Percentiles rank a stretch among this genome's conserved stretches.
These are phyloP conservation scores for Claviceps paspali DNA, from an alignment of 2,329 filamentous ascomycete species.

Conservation along the genomic window DNA sequence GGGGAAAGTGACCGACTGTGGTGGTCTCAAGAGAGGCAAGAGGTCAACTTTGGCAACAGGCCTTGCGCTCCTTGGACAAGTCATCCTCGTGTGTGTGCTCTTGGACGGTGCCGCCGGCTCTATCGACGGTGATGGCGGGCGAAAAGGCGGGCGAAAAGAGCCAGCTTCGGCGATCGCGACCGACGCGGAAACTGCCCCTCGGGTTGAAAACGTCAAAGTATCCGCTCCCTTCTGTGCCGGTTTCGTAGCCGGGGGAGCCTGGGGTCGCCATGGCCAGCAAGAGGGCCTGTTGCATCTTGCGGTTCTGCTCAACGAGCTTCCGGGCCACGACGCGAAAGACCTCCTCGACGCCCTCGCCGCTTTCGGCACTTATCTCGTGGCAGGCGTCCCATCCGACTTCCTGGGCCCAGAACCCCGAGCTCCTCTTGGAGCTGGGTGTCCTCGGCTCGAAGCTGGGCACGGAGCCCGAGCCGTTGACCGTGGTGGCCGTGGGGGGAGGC, in stretches of 20 bases:
- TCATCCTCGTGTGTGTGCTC: conserved; percentile 9
- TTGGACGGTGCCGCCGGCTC: conserved; percentile 19
- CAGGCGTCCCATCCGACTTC: conserved; percentile 94
- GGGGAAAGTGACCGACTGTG: too few relatives aligned
- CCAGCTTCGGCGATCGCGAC: conserved; percentile 43
- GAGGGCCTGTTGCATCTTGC: conserved; percentile 45
- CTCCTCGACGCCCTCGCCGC: conserved; percentile 89
- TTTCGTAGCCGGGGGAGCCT: conserved; percentile 30
- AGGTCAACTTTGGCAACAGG: conserved; percentile 17
- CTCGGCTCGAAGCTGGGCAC: conserved; percentile 30
- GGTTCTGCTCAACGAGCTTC: conserved; percentile 49
- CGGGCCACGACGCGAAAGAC: conserved; percentile 63
- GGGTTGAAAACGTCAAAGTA: conserved; percentile 37
- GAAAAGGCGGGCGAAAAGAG: conserved; percentile 40
- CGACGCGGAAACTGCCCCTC: conserved; percentile 38
- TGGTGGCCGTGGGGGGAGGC: conserved; percentile 46
- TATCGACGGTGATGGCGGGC: conserved; percentile 33
- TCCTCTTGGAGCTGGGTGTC: conserved; percentile 48
- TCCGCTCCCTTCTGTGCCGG: conserved; percentile 27
- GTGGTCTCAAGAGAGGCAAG: too few relatives aligned
- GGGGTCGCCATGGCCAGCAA: conserved; percentile 38
- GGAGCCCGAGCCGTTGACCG: conserved; percentile 14
- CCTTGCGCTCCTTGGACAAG: conserved; percentile 12
- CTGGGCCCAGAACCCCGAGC: conserved; percentile 74
- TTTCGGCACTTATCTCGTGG: conserved; percentile 90